A percentile compares a stretch with the other conserved stretches of the same genome.
Conservation (phyloP, 2,329 filamentous ascomycete genomes). For the Tolypocladium guangdongense region DNA sequence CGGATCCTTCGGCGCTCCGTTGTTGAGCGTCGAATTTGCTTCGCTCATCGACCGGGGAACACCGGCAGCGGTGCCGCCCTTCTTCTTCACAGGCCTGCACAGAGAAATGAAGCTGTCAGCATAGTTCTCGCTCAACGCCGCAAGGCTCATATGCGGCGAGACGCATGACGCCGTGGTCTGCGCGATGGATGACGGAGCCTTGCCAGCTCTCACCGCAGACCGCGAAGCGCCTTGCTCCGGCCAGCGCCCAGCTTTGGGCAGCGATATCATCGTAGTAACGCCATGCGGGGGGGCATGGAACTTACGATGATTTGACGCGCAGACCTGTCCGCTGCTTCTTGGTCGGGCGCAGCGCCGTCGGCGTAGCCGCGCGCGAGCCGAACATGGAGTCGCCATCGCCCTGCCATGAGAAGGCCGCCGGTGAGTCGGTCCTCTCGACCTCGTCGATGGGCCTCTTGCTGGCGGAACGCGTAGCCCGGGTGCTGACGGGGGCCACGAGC, state of each 20-base stretch:
- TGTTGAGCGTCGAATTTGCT: constrained; percentile 48
- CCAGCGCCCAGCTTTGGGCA: background rate
- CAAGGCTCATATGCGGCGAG: background rate
- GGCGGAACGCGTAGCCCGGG: constrained; percentile 36
- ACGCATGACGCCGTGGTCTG: background rate
- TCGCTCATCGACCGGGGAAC: constrained; percentile 55
- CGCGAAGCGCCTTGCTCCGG: background rate
- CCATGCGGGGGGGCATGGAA: constrained; percentile 13
- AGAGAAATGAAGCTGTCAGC: background rate
- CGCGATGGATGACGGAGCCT: background rate
- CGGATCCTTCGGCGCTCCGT: constrained; percentile 41
- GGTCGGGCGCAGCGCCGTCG: constrained; percentile 39
- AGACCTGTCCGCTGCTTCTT: constrained; percentile 52
- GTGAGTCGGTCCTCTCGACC: constrained; percentile 40
- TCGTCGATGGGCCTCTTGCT: constrained; percentile 46
- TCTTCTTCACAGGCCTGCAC: constrained; percentile 61
- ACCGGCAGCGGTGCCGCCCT: constrained; percentile 56
- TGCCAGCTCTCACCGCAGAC: background rate
- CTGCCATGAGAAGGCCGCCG: constrained; percentile 37
- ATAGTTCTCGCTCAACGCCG: background rate
- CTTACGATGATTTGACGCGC: constrained; percentile 61
- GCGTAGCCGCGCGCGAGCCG: constrained; percentile 51
- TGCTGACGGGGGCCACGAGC: constrained; percentile 20
- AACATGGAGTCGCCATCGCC: constrained; percentile 34
- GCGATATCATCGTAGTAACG: background rate